phyloP scores from a whole-genome alignment of 2,329 filamentous ascomycete species.

The Apiospora phragmitis region DNA sequence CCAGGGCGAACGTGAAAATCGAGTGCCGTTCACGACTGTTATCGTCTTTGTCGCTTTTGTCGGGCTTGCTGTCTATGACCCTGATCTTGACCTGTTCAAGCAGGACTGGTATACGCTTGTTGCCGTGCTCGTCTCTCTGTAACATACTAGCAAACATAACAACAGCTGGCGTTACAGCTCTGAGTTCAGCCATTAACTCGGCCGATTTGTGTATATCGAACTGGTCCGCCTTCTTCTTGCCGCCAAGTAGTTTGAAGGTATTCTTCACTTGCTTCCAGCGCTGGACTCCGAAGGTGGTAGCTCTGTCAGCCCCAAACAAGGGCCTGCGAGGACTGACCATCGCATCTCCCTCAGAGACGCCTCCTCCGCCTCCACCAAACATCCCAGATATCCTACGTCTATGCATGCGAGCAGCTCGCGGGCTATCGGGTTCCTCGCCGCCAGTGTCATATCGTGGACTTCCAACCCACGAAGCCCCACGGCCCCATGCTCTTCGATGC shows the following conservation, averaged over 20 bases:
- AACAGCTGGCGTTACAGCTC: slow-evolving; percentile 89
- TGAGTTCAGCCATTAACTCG: slow-evolving; percentile 91
- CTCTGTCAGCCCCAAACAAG: slow-evolving; percentile 65
- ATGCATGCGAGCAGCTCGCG: slow-evolving; percentile 47
- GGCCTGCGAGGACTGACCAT: slow-evolving; percentile 56
- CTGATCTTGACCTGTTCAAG: slow-evolving; percentile 91
- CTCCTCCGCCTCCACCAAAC: slow-evolving; percentile 64
- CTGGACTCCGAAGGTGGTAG: slow-evolving; percentile 73
- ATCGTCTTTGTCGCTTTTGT: slow-evolving; percentile 64
- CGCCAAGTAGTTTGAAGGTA: slow-evolving; percentile 72
- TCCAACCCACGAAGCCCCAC: slow-evolving; percentile 60
- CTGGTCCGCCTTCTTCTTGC: slow-evolving; percentile 78
- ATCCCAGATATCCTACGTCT: slow-evolving; percentile 64
- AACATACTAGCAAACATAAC: slow-evolving; percentile 97
- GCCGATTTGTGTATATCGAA: slow-evolving; percentile 95
- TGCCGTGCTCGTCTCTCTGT: slow-evolving; percentile 93
- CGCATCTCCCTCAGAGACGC: slow-evolving; percentile 63
- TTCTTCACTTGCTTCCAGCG: slow-evolving; percentile 95
- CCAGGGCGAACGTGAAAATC: slow-evolving; percentile 87
- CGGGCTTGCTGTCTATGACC: slow-evolving; percentile 76
- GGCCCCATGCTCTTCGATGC: slow-evolving; percentile 51
- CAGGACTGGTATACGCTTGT: slow-evolving; percentile 90
- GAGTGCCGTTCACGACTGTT: slow-evolving; percentile 71
- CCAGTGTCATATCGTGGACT: slow-evolving; percentile 49
- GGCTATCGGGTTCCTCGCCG: slow-evolving; percentile 51